Evolutionary conservation across 371 early-diverging fungal genomes (phyloP).

Genomic region (Synchytrium microbalum): DNA sequence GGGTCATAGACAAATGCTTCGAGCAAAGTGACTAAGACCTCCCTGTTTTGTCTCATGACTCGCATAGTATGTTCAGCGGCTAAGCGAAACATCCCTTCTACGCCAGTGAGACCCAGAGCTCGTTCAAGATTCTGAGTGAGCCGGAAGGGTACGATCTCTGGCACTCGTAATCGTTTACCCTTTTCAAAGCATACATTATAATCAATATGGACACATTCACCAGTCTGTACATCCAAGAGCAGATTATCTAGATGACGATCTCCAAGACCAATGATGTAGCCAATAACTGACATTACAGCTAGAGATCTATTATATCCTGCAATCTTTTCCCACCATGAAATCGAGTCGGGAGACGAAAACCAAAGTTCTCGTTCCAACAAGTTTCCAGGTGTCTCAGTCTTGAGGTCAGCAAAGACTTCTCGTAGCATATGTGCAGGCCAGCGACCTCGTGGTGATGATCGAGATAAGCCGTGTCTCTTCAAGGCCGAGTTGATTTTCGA

Average conservation of each 20-base stretch:
- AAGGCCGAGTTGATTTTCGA: slow-evolving; percentile 21
- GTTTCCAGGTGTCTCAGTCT: slow-evolving; percentile 56
- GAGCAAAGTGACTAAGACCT: slow-evolving; percentile 74
- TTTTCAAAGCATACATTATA: slow-evolving; percentile 97
- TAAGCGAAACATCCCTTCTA: slow-evolving; percentile 71
- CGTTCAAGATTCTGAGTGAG: slow-evolving; percentile 79
- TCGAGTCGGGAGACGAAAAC: slow-evolving; percentile 19
- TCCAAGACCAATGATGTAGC: slow-evolving; percentile 96
- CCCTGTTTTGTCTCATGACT: slow-evolving; percentile 69
- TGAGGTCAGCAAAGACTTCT: slow-evolving; percentile 52
- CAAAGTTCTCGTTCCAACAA: slow-evolving; percentile 41
- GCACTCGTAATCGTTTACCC: slow-evolving; percentile 77
- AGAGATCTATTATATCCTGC: slow-evolving; percentile 39
- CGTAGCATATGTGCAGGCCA: slow-evolving; percentile 60
- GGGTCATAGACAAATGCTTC: slow-evolving; percentile 95
- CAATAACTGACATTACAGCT: slow-evolving; percentile 56
- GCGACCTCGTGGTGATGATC: slow-evolving; percentile 38
- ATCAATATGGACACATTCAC: slow-evolving; percentile 96
- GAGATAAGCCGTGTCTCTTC: slow-evolving; percentile 41
- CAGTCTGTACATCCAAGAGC: slow-evolving; percentile 72
- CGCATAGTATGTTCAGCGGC: slow-evolving; percentile 64
- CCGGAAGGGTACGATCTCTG: slow-evolving; percentile 95
- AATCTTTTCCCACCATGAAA: slow-evolving; percentile 33
- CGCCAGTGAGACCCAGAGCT: slow-evolving; percentile 70
- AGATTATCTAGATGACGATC: slow-evolving; percentile 99